These are phyloP conservation scores for Eudorina sp. DNA, from an alignment of 139 green algal species.

Conservation along the genomic window DNA sequence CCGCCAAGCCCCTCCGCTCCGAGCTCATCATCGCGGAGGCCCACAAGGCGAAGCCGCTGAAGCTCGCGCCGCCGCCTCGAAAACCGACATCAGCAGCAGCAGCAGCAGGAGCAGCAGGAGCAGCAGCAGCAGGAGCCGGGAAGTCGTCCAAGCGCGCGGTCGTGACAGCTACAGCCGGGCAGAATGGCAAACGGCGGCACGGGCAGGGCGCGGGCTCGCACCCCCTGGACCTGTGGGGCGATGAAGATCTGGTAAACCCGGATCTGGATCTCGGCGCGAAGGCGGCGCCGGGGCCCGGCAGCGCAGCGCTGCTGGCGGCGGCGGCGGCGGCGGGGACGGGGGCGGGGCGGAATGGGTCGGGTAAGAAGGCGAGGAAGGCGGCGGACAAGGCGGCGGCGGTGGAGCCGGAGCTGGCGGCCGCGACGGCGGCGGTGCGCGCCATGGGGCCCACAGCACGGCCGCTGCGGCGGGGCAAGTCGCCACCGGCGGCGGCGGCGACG, in stretches of 20 bases:
- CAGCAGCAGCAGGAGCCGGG: neutral
- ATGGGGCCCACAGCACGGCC: conserved; percentile 16
- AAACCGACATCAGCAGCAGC: neutral
- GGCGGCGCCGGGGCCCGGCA: neutral
- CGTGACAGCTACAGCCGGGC: neutral
- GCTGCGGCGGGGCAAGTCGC: conserved; percentile 23
- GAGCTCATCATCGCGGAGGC: conserved; percentile 42
- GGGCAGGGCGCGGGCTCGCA: neutral
- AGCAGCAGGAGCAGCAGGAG: neutral
- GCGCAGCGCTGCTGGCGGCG: neutral
- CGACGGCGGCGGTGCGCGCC: neutral
- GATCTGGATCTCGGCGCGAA: neutral
- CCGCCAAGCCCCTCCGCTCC: neutral
- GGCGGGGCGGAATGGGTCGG: neutral
- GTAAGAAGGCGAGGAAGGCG: neutral
- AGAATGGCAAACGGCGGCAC: neutral
- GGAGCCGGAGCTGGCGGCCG: neutral
- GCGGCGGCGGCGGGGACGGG: neutral
- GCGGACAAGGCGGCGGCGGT: neutral
- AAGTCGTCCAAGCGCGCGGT: neutral
- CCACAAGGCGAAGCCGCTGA: conserved; percentile 42
- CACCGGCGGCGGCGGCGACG: neutral
- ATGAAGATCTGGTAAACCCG: no score
- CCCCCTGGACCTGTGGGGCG: conserved; percentile 39
- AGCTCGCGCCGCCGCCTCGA: neutral